These are phyloP conservation scores for Thielaviopsis populi DNA, from an alignment of 2,329 filamentous ascomycete genomes.

Conservation along the genomic window DNA sequence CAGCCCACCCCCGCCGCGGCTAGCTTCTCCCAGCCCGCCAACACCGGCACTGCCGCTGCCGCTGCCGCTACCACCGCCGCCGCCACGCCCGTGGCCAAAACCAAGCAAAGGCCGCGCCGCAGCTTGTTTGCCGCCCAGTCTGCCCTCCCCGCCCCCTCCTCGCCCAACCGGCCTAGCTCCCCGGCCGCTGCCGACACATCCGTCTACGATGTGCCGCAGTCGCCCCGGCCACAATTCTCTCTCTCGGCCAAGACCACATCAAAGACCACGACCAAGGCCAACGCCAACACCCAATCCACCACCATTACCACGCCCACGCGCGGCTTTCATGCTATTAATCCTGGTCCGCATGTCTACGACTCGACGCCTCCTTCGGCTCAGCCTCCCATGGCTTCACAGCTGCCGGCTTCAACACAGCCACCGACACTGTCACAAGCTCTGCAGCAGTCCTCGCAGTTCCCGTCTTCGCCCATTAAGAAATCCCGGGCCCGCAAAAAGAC, in stretches of 20 bases:
- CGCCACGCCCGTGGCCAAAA: not conserved
- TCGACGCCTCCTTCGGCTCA: slow-evolving; percentile 5
- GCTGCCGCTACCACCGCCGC: too few species aligned
- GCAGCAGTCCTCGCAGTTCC: slow-evolving; percentile 7
- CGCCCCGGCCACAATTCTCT: not conserved
- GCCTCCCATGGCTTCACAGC: not conserved
- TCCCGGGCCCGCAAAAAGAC: not conserved
- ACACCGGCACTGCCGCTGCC: too few species aligned
- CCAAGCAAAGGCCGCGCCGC: slow-evolving; percentile 10
- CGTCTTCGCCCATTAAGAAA: not conserved
- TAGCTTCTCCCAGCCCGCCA: not conserved
- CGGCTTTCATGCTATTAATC: not conserved
- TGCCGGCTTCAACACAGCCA: not conserved
- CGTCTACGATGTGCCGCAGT: slow-evolving; percentile 15
- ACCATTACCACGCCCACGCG: not conserved
- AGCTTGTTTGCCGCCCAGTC: slow-evolving; percentile 3
- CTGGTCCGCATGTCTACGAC: not conserved
- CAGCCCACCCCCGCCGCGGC: not conserved
- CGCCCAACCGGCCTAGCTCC: not conserved
- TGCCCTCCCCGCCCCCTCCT: not conserved
- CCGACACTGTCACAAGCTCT: slow-evolving; percentile 1
- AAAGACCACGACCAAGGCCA: not conserved
- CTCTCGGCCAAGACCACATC: not conserved
- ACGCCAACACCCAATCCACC: not conserved
- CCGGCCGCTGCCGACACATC: not conserved